Base-by-base conservation (phyloP, 768 basidiomycete genomes). In the Lactarius sp. region DNA sequence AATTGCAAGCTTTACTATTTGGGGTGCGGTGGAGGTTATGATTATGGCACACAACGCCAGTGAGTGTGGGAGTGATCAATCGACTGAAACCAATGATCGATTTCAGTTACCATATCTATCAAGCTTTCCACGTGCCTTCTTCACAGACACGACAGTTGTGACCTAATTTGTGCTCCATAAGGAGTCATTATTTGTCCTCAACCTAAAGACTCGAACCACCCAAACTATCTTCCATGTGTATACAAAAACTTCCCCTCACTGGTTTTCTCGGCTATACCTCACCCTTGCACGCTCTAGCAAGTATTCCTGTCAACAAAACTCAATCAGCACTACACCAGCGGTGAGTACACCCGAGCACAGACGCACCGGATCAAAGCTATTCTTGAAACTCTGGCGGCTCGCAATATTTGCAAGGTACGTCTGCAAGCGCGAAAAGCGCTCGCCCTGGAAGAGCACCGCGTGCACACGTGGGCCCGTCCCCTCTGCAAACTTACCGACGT, bases 281-380 rank as follows among this genome's bases (percentile, higher is more conserved):
- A 18, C 47, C 36, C 18, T 58, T 4, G 37, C 16, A 3, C 8
- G 6, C 12, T 18, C 16, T 0, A 59, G 27, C 37, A 59, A 10
- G 39, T 51, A 42, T 7, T 59, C 50, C 58, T 59, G 39, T 51
- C 18, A 18, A 1, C 27, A 16, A 31, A 41, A 59, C 34, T 18
- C 20, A 1, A 18, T 59, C 47, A 52, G 27, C 20, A 52, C 31
- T 2, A 20, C 6, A 2, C 9, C 49, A 59, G 0, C 12, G 22
- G 22, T 27, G 53, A 42, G 37, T 12, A 16, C 2, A 18, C 27
- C 1, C 1, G 9, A 1, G 20, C 8, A 18, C 7, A 22, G 1
- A 74, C 81, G 20, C 68, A 83, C 83, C 69, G 73, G 70, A 60
- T 83, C 71, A 61, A 81, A 85, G 0, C 82, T 86, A 36, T 75